Evolutionary conservation across 2,329 filamentous ascomycete genomes (phyloP), one percentile per base, ranked within the genome.

Genomic region (Fusarium sterilihyphosum): DNA sequence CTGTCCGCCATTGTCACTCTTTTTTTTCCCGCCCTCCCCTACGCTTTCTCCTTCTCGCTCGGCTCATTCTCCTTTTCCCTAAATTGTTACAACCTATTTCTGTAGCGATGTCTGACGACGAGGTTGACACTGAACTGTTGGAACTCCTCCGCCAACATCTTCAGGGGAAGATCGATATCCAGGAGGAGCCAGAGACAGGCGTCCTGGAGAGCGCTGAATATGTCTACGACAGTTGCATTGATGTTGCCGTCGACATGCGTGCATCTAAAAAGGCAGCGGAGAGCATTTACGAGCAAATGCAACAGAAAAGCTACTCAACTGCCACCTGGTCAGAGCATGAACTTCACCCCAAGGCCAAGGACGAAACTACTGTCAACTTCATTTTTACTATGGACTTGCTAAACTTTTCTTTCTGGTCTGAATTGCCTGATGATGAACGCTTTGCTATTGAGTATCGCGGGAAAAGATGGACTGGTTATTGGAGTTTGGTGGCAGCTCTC

Each of bases 351-450:
- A 93, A 95, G 81, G 79, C 89, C 47, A 94, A 94, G 79, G 92
- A 97, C 80, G 93, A 94, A 79, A 88, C 84, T 58, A 95, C 94
- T 0, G 90, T 97, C 29, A 92, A 94, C 73, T 98, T 99, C 81
- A 96, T 99, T 78, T 98, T 99, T 81, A 94, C 94, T 26, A 97
- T 99, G 94, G 96, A 99, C 81, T 83, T 99, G 35, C 85, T 99
- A 58, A 99, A 99, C 81, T 99, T 98, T 81, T 97, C 92, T 29
- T 99, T 99, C 82, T 99, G 96, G 96, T 97, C 94, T 20, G 92
- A 94, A 60, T 80, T 84, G 50, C 82, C 86, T 1, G 91, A 93
- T 17, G 88, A 91, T 10, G 91, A 96, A 77, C 88, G 94, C 17
- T 99, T 96, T 82, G 89, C 93, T 16, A 89, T 99, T 47, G 92